These are phyloP conservation scores for Talaromyces sp. DNA, from an alignment of 2,329 filamentous ascomycete species.

Conservation along the genomic window DNA sequence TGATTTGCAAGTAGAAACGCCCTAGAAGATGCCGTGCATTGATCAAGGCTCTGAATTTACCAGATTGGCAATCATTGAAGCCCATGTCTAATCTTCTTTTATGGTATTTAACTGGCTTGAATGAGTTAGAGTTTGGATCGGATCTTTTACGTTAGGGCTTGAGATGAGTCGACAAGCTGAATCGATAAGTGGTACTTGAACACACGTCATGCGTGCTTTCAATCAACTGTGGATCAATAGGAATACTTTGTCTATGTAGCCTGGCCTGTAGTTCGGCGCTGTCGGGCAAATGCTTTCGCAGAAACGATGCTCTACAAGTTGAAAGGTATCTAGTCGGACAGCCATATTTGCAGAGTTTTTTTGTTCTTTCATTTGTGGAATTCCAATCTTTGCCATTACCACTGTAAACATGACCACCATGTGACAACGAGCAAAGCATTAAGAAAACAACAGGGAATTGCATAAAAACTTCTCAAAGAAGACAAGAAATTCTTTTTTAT, in stretches of 20 bases:
- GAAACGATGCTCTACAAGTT: neutral
- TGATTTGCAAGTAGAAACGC: neutral
- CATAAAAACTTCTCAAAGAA: neutral
- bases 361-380: slow-evolving; percentile 35
- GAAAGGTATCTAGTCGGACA: neutral
- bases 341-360: slow-evolving; percentile 22
- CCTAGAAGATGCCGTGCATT: neutral
- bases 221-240: neutral
- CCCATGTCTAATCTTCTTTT: neutral
- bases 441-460: slow-evolving; percentile 7
- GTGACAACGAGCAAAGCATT: slow-evolving; percentile 17
- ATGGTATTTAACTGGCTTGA: neutral
- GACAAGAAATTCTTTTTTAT: slow-evolving; percentile 1
- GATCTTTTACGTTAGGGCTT: neutral
- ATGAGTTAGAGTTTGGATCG: neutral
- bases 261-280: neutral
- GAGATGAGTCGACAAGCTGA: neutral
- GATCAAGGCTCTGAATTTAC: neutral
- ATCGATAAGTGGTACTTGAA: neutral
- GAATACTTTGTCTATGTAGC: neutral
- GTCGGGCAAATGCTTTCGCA: neutral
- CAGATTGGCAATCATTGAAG: neutral
- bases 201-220: neutral
- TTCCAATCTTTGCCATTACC: slow-evolving; percentile 29
- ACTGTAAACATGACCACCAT: slow-evolving; percentile 18